These are phyloP conservation scores for Paxillus ammoniavirescens DNA, from an alignment of 768 basidiomycete species.

Conservation along the genomic window DNA sequence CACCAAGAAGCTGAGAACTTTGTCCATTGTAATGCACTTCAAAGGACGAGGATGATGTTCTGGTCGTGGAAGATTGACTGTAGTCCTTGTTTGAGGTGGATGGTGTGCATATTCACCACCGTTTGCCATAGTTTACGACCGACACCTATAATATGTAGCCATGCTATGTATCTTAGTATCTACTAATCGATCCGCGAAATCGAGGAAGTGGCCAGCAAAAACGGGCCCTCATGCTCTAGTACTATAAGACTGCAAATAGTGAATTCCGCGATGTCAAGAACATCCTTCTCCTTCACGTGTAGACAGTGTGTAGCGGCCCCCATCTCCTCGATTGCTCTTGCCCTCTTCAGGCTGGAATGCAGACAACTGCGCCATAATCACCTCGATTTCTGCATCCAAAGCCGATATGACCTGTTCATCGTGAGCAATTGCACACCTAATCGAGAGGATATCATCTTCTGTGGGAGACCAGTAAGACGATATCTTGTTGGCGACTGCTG, in stretches of 20 bases:
- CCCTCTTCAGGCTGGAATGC: constrained; percentile 4
- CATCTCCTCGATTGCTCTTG: constrained; percentile 40
- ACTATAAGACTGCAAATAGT: constrained; percentile 49
- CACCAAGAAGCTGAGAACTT: constrained; percentile 22
- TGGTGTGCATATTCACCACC: constrained; percentile 47
- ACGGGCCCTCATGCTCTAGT: too few species aligned
- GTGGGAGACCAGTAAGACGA: constrained; percentile 18
- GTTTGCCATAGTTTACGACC: constrained; percentile 61
- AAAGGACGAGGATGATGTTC: constrained; percentile 18
- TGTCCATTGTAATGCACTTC: constrained; percentile 13
- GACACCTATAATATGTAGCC: constrained; percentile 6
- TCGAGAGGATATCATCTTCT: constrained; percentile 17
- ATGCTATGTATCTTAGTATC: too few species aligned
- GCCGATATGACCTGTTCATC: constrained; percentile 42
- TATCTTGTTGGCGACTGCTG: constrained; percentile 12
- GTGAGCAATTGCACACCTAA: constrained; percentile 22
- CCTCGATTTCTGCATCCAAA: constrained; percentile 44
- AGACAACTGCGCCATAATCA: constrained; percentile 35
- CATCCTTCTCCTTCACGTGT: constrained; percentile 52
- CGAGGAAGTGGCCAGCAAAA: too few species aligned
- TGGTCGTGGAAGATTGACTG: constrained; percentile 36
- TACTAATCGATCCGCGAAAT: too few species aligned
- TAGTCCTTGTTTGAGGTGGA: constrained; percentile 76
- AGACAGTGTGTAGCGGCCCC: constrained; percentile 53
- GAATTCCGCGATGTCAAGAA: constrained; percentile 47